Evolutionary conservation across 1,139 yeast species (phyloP).

Genomic region (Sugiyamaella castrensis): DNA sequence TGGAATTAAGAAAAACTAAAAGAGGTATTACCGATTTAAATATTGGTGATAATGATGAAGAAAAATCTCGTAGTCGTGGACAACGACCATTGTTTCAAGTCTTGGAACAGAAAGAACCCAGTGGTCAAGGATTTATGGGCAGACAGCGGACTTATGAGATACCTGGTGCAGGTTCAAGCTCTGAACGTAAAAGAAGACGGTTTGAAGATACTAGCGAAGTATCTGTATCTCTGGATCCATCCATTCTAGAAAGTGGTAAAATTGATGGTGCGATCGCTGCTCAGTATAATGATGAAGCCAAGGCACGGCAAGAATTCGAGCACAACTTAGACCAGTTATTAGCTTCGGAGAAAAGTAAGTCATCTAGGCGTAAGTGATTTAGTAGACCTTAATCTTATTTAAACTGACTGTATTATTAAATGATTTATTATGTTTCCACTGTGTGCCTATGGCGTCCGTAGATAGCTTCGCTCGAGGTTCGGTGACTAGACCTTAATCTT

Average conservation of each 20-base stretch:
- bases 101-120: conserved; percentile 37
- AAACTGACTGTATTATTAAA: too few relatives aligned
- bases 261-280: not conserved
- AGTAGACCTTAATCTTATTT: too few relatives aligned
- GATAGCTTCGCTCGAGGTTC: not conserved
- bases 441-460: too few relatives aligned
- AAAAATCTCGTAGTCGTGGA: conserved; percentile 2
- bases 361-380: not conserved
- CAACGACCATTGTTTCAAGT: conserved; percentile 42
- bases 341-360: conserved; percentile 9
- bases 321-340: conserved; percentile 1
- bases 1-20: conserved; percentile 8
- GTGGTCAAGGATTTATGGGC: conserved; percentile 28
- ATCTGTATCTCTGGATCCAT: too few relatives aligned
- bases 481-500: not conserved
- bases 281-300: not conserved
- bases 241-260: too few relatives aligned
- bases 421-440: too few relatives aligned
- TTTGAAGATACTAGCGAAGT: conserved; percentile 15
- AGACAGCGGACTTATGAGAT: conserved; percentile 26
- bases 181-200: conserved; percentile 20
- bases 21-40: conserved; percentile 11
- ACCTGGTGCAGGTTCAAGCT: conserved; percentile 14
- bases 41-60: conserved; percentile 5
- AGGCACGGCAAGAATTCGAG: conserved; percentile 9